These are phyloP conservation scores for Mycena filopes DNA, from an alignment of 768 basidiomycete species.

Conservation along the genomic window DNA sequence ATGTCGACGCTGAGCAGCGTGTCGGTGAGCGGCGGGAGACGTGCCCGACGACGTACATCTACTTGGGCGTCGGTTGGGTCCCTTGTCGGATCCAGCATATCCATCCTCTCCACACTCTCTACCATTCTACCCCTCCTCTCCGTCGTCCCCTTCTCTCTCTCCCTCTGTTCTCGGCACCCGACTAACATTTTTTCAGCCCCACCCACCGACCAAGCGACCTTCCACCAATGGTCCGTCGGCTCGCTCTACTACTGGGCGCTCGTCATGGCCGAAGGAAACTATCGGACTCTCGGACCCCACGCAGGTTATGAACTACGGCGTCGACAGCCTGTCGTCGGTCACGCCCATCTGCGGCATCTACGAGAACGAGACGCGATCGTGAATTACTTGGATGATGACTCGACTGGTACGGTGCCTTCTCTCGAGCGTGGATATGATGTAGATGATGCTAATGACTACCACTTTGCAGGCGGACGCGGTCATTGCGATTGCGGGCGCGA, in stretches of 20 bases:
- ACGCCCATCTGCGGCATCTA: constrained; percentile 81
- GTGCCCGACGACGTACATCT: too few relatives aligned
- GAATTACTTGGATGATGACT: constrained; percentile 75
- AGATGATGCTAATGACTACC: too few relatives aligned
- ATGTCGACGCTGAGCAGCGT: too few relatives aligned
- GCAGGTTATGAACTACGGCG: constrained; percentile 71
- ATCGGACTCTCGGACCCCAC: constrained; percentile 71
- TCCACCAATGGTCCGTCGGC: constrained; percentile 78
- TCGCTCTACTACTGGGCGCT: constrained; percentile 79
- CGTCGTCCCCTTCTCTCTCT: too few relatives aligned
- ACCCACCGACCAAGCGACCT: constrained; percentile 63
- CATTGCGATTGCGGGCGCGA: constrained; percentile 56
- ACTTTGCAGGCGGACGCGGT: constrained; percentile 61
- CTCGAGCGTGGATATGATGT: too few relatives aligned
- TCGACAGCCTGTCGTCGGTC: constrained; percentile 56
- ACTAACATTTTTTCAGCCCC: constrained; percentile 41
- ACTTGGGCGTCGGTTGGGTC: too few relatives aligned
- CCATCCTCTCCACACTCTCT: too few relatives aligned
- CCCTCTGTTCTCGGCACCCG: too few relatives aligned
- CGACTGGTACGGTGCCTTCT: constrained; percentile 59
- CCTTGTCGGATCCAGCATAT: too few relatives aligned
- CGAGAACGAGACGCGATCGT: constrained; percentile 69
- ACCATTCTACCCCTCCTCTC: too few relatives aligned
- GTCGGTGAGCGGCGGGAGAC: too few relatives aligned
- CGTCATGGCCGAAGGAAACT: constrained; percentile 76